Base-by-base conservation (phyloP, 2,329 filamentous ascomycete genomes). In the Scedosporium aurantiacum region DNA sequence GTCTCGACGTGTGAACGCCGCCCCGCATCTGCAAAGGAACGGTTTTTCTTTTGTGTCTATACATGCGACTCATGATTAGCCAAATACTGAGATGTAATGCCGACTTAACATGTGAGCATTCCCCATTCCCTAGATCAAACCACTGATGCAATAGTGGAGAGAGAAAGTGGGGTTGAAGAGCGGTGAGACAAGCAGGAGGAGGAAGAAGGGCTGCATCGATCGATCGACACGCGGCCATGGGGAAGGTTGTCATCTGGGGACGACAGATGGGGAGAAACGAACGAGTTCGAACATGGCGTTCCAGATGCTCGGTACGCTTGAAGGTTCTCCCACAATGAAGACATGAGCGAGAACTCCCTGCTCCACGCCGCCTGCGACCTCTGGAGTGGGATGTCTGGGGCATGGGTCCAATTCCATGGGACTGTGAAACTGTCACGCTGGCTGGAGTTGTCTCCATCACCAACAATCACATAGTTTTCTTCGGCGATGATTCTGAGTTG, bases 31-130 rank as follows among this genome's bases (percentile, higher is more conserved):
- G 61, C 76, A 78, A 21, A 76, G 63, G 63, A 77, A 78, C 1
- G 76, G 76, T 64, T 78, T 78, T 67, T 78, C 76, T 58, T 78
- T 78, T 61, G 76, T 78, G 65, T 78, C 76, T 78, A 64, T 47
- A 45, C 23, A 14, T 10, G 23, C 16, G 6, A 58, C 14, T 45
- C n/a, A 25, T 8, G 14, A 14, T 41, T 27, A n/a, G 37, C 14
- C n/a, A 37, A 37, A 10, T 23, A 47, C 37, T 27, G 10, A 43
- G 40, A 6, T 25, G 3, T 4, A 47, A 47, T 7, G 43, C 32
- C 8, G 32, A 37, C 32, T 37, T 37, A 2, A 7, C 28, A 37
- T 12, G 32, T 10, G 32, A 37, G 32, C 32, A 37, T 37, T 37
- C 2, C 32, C 32, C 32, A 37, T 37, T 37, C 32, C 10, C 32